phyloP scores from a whole-genome alignment of 768 basidiomycete species.

The Artomyces pyxidatus region DNA sequence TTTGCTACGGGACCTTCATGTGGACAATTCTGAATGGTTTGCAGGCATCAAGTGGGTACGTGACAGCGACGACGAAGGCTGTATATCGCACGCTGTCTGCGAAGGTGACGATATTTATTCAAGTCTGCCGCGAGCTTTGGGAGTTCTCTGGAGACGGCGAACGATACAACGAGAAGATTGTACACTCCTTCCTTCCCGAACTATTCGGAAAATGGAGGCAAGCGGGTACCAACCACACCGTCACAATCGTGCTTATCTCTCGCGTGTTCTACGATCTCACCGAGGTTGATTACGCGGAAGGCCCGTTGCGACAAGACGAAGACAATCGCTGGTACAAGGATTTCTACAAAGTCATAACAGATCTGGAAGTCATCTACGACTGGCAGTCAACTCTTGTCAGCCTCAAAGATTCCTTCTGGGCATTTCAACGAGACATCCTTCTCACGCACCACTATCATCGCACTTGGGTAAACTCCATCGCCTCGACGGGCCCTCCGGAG shows the following conservation, averaged over 20 bases:
- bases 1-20: not conserved
- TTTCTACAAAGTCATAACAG: constrained; percentile 92
- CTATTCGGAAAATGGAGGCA: constrained; percentile 82
- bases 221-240: constrained; percentile 82
- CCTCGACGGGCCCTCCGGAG: constrained; percentile 31
- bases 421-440: constrained; percentile 86
- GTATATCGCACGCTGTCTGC: constrained; percentile 89
- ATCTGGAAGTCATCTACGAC: constrained; percentile 79
- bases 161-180: constrained; percentile 94
- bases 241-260: constrained; percentile 91
- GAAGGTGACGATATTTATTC: constrained; percentile 89
- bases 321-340: constrained; percentile 85
- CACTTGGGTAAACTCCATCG: constrained; percentile 29
- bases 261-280: constrained; percentile 81
- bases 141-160: constrained; percentile 96
- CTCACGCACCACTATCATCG: constrained; percentile 85
- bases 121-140: constrained; percentile 94
- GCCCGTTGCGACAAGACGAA: constrained; percentile 70
- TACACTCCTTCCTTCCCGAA: constrained; percentile 90
- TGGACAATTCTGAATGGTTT: not conserved
- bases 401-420: constrained; percentile 85
- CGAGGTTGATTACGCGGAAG: constrained; percentile 76
- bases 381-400: constrained; percentile 83
- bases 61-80: constrained; percentile 77
- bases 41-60: constrained; percentile 74